A percentile compares a stretch with the other conserved stretches of the same genome.
These are phyloP conservation scores for Cicer judaicum DNA, from an alignment of 306 rosid species.

Conservation along the genomic window DNA sequence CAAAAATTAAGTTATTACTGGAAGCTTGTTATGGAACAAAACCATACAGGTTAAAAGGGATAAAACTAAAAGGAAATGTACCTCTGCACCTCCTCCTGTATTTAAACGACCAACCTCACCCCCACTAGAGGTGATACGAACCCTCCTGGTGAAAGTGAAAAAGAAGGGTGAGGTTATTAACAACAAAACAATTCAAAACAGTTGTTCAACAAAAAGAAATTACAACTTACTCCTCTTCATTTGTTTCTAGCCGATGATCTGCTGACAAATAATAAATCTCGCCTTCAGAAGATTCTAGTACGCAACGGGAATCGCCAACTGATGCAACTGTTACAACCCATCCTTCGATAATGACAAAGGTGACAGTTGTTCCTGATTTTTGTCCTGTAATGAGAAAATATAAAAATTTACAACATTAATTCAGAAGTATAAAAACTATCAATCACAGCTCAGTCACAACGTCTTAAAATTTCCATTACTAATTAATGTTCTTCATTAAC, in stretches of 20 bases:
- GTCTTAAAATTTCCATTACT: constrained; percentile 1
- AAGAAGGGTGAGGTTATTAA: constrained; percentile 30
- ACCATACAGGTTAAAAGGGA: constrained; percentile 16
- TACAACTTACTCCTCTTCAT: constrained; percentile 93
- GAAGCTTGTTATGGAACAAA: constrained; percentile 15
- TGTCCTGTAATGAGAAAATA: constrained; percentile 56
- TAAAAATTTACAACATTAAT: constrained; percentile 1
- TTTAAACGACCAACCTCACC: constrained; percentile 99
- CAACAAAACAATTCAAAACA: constrained; percentile 23
- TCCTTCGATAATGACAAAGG: constrained; percentile 96
- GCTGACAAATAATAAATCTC: constrained; percentile 89
- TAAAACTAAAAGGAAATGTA: constrained; percentile 44
- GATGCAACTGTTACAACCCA: constrained; percentile 98
- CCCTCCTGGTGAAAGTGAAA: constrained; percentile 65
- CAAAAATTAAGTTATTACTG: constrained; percentile 4
- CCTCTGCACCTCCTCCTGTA: constrained; percentile 99
- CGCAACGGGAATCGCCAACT: constrained; percentile 97
- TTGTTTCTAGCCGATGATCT: constrained; percentile 92
- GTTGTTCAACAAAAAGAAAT: constrained; percentile 10
- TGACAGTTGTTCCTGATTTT: constrained; percentile 96
- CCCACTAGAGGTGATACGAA: constrained; percentile 88
- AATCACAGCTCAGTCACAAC: constrained; percentile 10
- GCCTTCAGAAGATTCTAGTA: constrained; percentile 92
- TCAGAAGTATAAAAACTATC: constrained; percentile 9
- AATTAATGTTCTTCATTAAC: constrained; percentile 31